A percentile compares a stretch with the other conserved stretches of the same genome.
Conservation (phyloP, 2,329 filamentous ascomycete genomes). For the Fusarium illudens region DNA sequence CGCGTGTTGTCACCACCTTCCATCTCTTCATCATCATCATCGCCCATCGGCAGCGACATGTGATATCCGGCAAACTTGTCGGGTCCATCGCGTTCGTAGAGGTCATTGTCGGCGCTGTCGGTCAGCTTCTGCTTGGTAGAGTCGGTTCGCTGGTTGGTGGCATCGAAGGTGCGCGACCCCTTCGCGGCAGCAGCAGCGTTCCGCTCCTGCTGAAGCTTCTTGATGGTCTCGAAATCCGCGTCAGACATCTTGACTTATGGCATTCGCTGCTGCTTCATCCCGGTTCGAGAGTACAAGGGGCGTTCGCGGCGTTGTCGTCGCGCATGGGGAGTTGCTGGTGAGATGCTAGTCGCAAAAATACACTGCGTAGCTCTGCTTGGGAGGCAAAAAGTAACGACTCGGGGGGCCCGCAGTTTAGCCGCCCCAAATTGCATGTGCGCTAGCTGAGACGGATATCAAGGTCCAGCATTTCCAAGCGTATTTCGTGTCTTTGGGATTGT, state of each 20-base stretch:
- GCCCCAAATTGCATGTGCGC: slow-evolving; percentile 18
- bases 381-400: slow-evolving; percentile 46
- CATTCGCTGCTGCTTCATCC: slow-evolving; percentile 51
- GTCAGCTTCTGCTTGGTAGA: slow-evolving; percentile 92
- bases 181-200: slow-evolving; percentile 81
- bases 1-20: slow-evolving; percentile 76
- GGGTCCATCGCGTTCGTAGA: slow-evolving; percentile 80
- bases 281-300: slow-evolving; percentile 52
- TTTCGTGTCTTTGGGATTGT: neutral
- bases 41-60: slow-evolving; percentile 82
- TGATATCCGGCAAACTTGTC: slow-evolving; percentile 93
- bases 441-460: slow-evolving; percentile 10
- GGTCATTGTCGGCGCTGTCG: slow-evolving; percentile 85
- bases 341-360: slow-evolving; percentile 45
- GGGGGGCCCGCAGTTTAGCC: slow-evolving; percentile 47
- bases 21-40: slow-evolving; percentile 83
- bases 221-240: slow-evolving; percentile 88
- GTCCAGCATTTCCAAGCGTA: neutral
- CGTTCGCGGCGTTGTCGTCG: slow-evolving; percentile 47
- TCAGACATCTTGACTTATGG: slow-evolving; percentile 67
- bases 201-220: slow-evolving; percentile 90
- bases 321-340: slow-evolving; percentile 48
- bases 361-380: slow-evolving; percentile 40
- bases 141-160: slow-evolving; percentile 82
- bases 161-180: slow-evolving; percentile 81